phyloP scores from a whole-genome alignment of 2,329 filamentous ascomycete genomes.

The Fusarium miscanthi region DNA sequence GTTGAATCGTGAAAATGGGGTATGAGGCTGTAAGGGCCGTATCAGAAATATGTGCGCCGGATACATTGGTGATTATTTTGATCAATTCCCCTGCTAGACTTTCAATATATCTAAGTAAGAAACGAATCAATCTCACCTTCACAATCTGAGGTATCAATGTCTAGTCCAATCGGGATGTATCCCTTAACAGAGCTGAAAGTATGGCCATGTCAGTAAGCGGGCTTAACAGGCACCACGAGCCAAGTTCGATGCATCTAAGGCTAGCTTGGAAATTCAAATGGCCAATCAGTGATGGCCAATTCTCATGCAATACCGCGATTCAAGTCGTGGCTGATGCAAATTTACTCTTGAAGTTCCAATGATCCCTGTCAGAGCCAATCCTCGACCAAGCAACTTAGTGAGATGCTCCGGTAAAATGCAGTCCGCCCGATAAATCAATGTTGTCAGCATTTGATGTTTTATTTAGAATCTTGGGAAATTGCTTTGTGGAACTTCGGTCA shows the following conservation, averaged over 20 bases:
- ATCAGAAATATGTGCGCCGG: background rate
- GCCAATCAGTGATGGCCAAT: background rate
- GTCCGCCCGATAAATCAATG: background rate
- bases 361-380: background rate
- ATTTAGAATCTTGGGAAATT: background rate
- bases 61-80: background rate
- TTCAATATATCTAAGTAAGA: fast-evolving
- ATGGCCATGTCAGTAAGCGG: background rate
- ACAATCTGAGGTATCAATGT: background rate
- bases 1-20: background rate
- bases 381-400: background rate
- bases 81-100: fast-evolving
- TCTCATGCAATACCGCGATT: background rate
- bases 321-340: background rate
- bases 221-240: background rate
- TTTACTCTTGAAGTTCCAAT: fast-evolving
- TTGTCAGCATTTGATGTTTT: background rate
- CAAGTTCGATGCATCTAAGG: fast-evolving
- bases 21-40: background rate
- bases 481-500: background rate
- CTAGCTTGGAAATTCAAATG: background rate
- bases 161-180: background rate
- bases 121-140: fast-evolving
- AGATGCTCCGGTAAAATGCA: background rate
- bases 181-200: background rate